Conservation (phyloP, 164 flowering plant species). For the Vitis riparia region DNA sequence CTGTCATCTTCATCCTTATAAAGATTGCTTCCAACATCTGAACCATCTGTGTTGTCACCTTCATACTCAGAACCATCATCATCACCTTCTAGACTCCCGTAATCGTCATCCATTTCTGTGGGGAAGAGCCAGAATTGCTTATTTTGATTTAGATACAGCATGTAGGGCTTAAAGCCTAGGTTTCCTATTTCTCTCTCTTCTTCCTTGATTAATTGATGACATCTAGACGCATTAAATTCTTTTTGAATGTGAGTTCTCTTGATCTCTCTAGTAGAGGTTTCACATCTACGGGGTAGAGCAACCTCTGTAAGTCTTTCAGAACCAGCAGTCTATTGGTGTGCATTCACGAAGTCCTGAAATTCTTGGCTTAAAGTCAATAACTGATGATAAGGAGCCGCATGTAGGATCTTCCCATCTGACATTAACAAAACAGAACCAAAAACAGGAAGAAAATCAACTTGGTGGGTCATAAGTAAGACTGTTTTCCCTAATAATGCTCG, state of each 20-base stretch:
- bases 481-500: slow-evolving; percentile 41
- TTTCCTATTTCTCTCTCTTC: slow-evolving; percentile 24
- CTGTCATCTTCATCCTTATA: no score
- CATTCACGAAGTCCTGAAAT: slow-evolving; percentile 43
- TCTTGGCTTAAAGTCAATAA: slow-evolving; percentile 33
- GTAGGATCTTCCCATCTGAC: slow-evolving; percentile 43
- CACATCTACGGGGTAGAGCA: slow-evolving; percentile 8
- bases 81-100: no score
- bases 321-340: slow-evolving; percentile 48
- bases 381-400: slow-evolving; percentile 35
- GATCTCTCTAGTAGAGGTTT: slow-evolving; percentile 26
- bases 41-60: no score
- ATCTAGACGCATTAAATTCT: slow-evolving; percentile 16
- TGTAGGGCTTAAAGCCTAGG: slow-evolving; percentile 21
- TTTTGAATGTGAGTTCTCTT: slow-evolving; percentile 20
- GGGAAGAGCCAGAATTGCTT: neutral
- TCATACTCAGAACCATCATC: no score
- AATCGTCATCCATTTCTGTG: no score
- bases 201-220: slow-evolving; percentile 26
- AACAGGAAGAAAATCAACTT: slow-evolving; percentile 55
- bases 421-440: slow-evolving; percentile 39
- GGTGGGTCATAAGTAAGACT: slow-evolving; percentile 50
- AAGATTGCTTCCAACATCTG: no score
- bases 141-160: slow-evolving; percentile 25
- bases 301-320: slow-evolving; percentile 30